Conservation (phyloP, 352 stramenopile species). For the Phytophthora pinifolia region DNA sequence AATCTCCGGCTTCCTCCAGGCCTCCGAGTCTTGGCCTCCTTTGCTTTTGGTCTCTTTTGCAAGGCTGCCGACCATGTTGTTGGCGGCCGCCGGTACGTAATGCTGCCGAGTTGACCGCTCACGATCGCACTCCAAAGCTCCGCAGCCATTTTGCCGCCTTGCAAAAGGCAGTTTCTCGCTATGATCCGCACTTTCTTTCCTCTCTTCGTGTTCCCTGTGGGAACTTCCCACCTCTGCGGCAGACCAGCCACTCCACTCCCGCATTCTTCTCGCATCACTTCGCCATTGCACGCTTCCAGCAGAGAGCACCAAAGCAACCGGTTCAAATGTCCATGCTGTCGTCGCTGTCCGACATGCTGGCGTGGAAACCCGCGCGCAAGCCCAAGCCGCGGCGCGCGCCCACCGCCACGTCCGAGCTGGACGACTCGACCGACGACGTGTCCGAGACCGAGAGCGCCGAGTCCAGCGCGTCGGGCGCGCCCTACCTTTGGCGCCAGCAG, state of each 20-base stretch:
- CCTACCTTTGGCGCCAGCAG: constrained; percentile 24
- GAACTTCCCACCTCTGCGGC: constrained; percentile 24
- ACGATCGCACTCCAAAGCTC: neutral
- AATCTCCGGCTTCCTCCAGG: too few relatives aligned
- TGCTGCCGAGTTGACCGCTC: constrained; percentile 5
- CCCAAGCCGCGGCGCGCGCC: constrained; percentile 29
- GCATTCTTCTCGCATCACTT: constrained; percentile 14
- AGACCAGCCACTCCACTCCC: constrained; percentile 14
- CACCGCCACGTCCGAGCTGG: constrained; percentile 47
- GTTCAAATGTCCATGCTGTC: constrained; percentile 23
- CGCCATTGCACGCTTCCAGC: constrained; percentile 14
- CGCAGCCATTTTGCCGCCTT: constrained; percentile 12
- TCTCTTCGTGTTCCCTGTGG: constrained; percentile 31
- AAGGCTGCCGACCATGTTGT: too few relatives aligned
- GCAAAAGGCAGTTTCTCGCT: constrained; percentile 17
- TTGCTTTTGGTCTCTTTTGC: too few relatives aligned
- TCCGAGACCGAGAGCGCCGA: constrained; percentile 64
- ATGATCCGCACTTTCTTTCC: constrained; percentile 6
- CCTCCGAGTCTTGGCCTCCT: too few relatives aligned
- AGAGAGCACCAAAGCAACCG: constrained; percentile 5
- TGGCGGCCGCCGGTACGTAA: neutral
- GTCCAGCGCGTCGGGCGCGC: constrained; percentile 27
- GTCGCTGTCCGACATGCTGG: constrained; percentile 36
- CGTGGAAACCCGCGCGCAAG: constrained; percentile 35
- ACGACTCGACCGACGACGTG: constrained; percentile 39